These are phyloP conservation scores for Trichoderma reesei DNA, from an alignment of 495 filamentous ascomycete species.

Conservation along the genomic window DNA sequence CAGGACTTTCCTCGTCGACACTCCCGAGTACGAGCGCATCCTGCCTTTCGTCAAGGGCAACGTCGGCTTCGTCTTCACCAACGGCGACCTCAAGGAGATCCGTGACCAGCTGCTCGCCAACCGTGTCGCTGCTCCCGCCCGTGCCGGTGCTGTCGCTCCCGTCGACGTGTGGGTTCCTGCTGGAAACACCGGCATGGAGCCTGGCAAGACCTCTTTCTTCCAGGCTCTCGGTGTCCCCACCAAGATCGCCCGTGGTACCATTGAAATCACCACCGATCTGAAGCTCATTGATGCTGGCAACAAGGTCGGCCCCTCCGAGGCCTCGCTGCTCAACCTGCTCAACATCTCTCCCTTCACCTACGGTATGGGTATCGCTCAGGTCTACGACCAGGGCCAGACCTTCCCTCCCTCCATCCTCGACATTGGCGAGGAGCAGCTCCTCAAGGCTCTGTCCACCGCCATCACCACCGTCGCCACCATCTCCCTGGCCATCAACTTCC, in stretches of 20 bases:
- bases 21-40: slow-evolving; percentile 94
- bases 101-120: slow-evolving; percentile 93
- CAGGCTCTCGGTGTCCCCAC: slow-evolving; percentile 99
- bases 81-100: slow-evolving; percentile 79
- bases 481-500: slow-evolving; percentile 87
- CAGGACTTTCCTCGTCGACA: slow-evolving; percentile 84
- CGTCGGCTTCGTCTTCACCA: slow-evolving; percentile 99
- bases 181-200: slow-evolving; percentile 99
- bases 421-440: slow-evolving; percentile 84
- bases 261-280: slow-evolving; percentile 97
- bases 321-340: slow-evolving; percentile 96
- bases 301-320: slow-evolving; percentile 98
- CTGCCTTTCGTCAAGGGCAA: slow-evolving; percentile 94
- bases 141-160: slow-evolving; percentile 93
- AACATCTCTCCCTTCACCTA: slow-evolving; percentile 99
- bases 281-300: slow-evolving; percentile 87
- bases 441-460: slow-evolving; percentile 71
- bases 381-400: slow-evolving; percentile 92
- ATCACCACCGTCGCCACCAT: slow-evolving; percentile 79
- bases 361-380: slow-evolving; percentile 89
- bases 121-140: slow-evolving; percentile 92
- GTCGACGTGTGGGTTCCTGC: slow-evolving; percentile 84
- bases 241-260: slow-evolving; percentile 99
- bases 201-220: slow-evolving; percentile 99
- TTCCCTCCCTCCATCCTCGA: slow-evolving; percentile 80